These are phyloP conservation scores for Phalaenopsis aphrodite DNA, from an alignment of 106 monocot genomes.

Conservation along the genomic window DNA sequence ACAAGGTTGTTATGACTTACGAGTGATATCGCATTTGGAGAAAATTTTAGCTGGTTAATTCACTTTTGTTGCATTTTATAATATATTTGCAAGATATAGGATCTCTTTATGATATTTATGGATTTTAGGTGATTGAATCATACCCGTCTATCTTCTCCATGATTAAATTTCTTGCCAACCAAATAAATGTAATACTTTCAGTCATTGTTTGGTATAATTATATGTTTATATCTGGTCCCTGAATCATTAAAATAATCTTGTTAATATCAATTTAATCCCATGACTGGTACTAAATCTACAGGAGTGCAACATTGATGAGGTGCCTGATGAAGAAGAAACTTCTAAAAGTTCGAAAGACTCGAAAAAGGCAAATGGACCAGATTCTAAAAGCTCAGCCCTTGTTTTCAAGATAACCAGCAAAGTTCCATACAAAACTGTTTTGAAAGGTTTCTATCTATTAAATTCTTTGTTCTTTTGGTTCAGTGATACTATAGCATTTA, in stretches of 20 bases:
- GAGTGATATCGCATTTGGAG: neutral
- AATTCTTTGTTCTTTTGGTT: neutral
- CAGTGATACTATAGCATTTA: neutral
- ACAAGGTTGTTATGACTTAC: neutral
- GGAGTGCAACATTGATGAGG: constrained; percentile 68
- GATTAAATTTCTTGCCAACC: constrained; percentile 2
- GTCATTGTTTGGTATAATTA: neutral
- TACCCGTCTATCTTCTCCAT: neutral
- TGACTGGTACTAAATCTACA: constrained; percentile 7
- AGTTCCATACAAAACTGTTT: constrained; percentile 65
- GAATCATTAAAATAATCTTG: neutral
- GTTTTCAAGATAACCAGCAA: constrained; percentile 62
- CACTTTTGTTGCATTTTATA: neutral
- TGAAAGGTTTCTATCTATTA: constrained; percentile 31
- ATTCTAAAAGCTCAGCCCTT: constrained; percentile 45
- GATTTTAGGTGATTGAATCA: neutral
- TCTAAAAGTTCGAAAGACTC: constrained; percentile 56
- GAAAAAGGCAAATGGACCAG: constrained; percentile 48
- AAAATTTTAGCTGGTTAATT: neutral
- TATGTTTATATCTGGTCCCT: neutral
- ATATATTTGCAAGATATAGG: constrained; percentile 1
- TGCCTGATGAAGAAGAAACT: constrained; percentile 55
- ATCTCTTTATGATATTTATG: neutral
- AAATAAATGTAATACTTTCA: neutral
- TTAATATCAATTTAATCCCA: neutral